phyloP scores from a whole-genome alignment of 768 basidiomycete species.

The Pisolithus albus region DNA sequence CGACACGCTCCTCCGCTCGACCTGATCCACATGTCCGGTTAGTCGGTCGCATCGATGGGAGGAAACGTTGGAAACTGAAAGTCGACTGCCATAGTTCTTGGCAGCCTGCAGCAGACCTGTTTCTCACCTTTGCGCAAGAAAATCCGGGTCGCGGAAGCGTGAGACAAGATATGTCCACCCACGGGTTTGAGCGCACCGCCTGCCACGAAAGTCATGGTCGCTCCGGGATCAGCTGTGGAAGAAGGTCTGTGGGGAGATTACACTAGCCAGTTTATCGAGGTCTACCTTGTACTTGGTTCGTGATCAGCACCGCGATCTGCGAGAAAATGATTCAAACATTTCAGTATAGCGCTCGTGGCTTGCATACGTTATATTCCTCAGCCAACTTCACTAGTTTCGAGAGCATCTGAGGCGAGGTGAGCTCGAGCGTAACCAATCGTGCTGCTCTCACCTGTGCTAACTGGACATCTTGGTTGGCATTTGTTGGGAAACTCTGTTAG shows the following conservation, averaged over 20 bases:
- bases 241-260: not conserved
- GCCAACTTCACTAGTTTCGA: conserved; percentile 86
- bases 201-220: conserved; percentile 91
- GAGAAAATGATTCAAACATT: conserved; percentile 6
- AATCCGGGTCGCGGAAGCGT: conserved; percentile 80
- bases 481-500: not conserved
- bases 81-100: not conserved
- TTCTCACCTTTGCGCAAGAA: conserved; percentile 77
- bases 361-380: conserved; percentile 79
- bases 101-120: not conserved
- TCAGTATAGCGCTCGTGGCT: conserved; percentile 1
- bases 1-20: conserved; percentile 85
- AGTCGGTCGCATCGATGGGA: not conserved
- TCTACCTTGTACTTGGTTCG: conserved; percentile 87
- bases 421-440: not conserved
- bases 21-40: conserved; percentile 35
- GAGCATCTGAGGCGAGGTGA: conserved; percentile 55
- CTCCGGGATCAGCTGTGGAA: conserved; percentile 80
- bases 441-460: conserved; percentile 63
- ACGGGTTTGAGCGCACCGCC: conserved; percentile 90
- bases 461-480: conserved; percentile 33
- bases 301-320: conserved; percentile 79
- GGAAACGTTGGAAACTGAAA: not conserved
- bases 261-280: not conserved
- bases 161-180: conserved; percentile 83